Conservation (phyloP, 495 filamentous ascomycete genomes). For the Xylona heveae region DNA sequence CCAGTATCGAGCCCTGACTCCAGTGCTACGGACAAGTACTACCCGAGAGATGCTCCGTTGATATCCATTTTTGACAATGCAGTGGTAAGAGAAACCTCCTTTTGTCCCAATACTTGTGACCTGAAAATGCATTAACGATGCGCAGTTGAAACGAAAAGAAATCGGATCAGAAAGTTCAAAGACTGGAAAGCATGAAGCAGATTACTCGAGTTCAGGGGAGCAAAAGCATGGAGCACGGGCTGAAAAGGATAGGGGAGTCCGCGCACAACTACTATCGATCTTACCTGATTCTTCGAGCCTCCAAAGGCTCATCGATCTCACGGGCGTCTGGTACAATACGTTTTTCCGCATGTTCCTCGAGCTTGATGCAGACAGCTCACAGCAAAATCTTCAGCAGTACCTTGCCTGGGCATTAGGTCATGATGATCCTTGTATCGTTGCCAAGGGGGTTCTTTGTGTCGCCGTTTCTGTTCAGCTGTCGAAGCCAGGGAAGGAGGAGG, state of each 20-base stretch:
- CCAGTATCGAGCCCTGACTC: no score
- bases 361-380: not conserved
- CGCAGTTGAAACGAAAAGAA: not conserved
- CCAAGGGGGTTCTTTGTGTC: not conserved
- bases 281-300: no score
- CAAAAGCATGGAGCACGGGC: no score
- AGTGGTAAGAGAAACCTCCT: not conserved
- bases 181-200: not conserved
- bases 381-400: not conserved
- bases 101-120: not conserved
- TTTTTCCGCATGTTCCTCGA: not conserved
- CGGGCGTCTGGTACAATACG: not conserved
- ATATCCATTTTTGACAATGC: conserved; percentile 1
- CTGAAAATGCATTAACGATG: not conserved
- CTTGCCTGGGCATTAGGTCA: not conserved
- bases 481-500: not conserved
- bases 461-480: conserved; percentile 1
- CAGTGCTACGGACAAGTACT: no score
- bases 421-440: conserved; percentile 1
- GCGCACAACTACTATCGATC: no score
- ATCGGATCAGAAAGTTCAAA: not conserved
- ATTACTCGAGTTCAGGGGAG: no score
- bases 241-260: no score
- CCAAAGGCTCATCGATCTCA: no score
- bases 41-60: not conserved